Conservation (phyloP, 805 yeast genomes). For the Saturnispora gosingensis region DNA sequence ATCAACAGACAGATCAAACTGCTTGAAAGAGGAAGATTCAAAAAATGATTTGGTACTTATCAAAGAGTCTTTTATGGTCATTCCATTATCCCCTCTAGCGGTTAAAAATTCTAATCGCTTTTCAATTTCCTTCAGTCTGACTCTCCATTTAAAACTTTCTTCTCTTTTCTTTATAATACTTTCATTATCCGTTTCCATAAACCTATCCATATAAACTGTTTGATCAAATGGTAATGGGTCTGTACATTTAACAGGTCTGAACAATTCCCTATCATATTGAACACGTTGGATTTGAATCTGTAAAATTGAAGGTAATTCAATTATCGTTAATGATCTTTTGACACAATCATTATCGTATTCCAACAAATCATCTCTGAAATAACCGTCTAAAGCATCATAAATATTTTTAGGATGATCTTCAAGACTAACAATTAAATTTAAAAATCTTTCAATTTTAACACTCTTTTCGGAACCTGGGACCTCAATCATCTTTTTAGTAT, state of each 20-base stretch:
- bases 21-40: constrained; percentile 31
- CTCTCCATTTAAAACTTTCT: constrained; percentile 57
- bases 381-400: constrained; percentile 83
- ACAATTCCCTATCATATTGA: constrained; percentile 66
- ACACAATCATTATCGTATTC: constrained; percentile 65
- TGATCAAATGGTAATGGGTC: constrained; percentile 78
- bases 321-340: constrained; percentile 61
- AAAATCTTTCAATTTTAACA: constrained; percentile 61
- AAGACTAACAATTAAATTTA: constrained; percentile 74
- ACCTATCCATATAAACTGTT: constrained; percentile 76
- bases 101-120: constrained; percentile 35
- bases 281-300: constrained; percentile 95
- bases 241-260: constrained; percentile 71
- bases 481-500: constrained; percentile 23
- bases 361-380: constrained; percentile 66
- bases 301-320: constrained; percentile 66
- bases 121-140: constrained; percentile 37
- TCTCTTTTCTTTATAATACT: constrained; percentile 43
- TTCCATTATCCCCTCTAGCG: constrained; percentile 39
- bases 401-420: constrained; percentile 82
- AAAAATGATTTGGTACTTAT: constrained; percentile 50
- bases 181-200: constrained; percentile 58
- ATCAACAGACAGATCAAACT: constrained; percentile 30
- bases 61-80: constrained; percentile 43
- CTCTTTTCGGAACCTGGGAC: constrained; percentile 28